Conservation (phyloP, 192 early-diverging fungal genomes). For the Paraglomus occultum region DNA sequence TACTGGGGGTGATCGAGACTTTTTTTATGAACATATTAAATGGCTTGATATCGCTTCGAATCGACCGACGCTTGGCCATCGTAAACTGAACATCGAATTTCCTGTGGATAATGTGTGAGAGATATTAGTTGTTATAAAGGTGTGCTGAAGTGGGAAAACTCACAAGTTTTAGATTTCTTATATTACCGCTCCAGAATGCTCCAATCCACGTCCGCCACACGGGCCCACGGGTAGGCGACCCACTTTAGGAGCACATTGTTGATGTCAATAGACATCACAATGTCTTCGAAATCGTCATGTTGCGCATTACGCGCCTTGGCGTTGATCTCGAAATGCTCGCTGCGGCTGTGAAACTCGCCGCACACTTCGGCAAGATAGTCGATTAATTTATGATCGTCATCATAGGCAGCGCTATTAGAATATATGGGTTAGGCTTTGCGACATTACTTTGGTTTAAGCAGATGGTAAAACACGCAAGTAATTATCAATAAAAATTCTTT, state of each 20-base stretch:
- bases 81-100: conserved; percentile 40
- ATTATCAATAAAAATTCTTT: too few relatives aligned
- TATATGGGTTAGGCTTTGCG: too few relatives aligned
- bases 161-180: not conserved
- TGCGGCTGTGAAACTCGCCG: not conserved
- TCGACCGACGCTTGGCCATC: conserved; percentile 24
- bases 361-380: too few relatives aligned
- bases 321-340: conserved; percentile 38
- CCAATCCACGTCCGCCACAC: conserved; percentile 40
- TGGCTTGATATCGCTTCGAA: conserved; percentile 42
- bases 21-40: conserved; percentile 48
- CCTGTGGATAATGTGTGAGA: conserved; percentile 18
- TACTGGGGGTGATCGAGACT: conserved; percentile 29
- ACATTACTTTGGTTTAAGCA: too few relatives aligned
- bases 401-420: too few relatives aligned
- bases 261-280: conserved; percentile 38
- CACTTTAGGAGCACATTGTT: conserved; percentile 36
- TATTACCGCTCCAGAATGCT: conserved; percentile 34
- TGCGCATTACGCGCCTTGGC: conserved; percentile 41
- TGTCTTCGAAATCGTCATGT: conserved; percentile 20
- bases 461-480: too few relatives aligned
- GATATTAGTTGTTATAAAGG: not conserved
- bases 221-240: conserved; percentile 26
- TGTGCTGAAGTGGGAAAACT: not conserved
- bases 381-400: too few relatives aligned